Base-by-base conservation (phyloP, 1,284 basidiomycete genomes). In the Ganoderma resinaceum region DNA sequence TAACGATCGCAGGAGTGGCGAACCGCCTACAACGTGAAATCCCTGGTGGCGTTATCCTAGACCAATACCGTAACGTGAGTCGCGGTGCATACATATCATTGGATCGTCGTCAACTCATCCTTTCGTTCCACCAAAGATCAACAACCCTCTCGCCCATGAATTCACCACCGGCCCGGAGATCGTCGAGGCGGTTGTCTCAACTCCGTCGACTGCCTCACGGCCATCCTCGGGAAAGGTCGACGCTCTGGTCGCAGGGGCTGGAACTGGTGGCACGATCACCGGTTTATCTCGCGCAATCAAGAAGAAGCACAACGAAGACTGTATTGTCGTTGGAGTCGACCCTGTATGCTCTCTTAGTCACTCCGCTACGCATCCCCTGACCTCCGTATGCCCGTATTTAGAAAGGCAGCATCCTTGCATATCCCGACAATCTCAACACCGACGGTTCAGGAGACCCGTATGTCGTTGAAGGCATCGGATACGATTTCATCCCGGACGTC, bases 201-300 rank as follows among this genome's bases (percentile, higher is more conserved):
- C 91, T 0, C 89, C 88, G 1, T 86, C 89, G 9, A 89, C 89
- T 0, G 72, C 82, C 1, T 76, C 77, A 16, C 83, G 79, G 53
- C 87, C 87, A 0, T 93, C 91, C 0, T 89, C 88, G 7, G 85
- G 86, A 66, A 91, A 91, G 76, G 93, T 98, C 29, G 93, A 97
- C 76, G 91, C 91, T 0, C 83, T 99, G 53, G 81, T 98, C n/a
- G 94, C 92, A 6, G 92, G 95, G 6, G 95, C 96, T 12, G 97
- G 97, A 9, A 99, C 97, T 0, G 97, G 97, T 37, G 97, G 97
- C 11, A 98, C 97, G 0, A 85, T 99, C 70, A 95, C 94, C 23
- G 97, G 97, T 4, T 80, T 97, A 35, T 93, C 95, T 7, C 86
- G 91, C 40, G 95, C 93, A 1, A 84, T 98, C 76, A 94, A 95